These are phyloP conservation scores for Phytophthora tubulina DNA, from an alignment of 352 stramenopile genomes.

Conservation along the genomic window DNA sequence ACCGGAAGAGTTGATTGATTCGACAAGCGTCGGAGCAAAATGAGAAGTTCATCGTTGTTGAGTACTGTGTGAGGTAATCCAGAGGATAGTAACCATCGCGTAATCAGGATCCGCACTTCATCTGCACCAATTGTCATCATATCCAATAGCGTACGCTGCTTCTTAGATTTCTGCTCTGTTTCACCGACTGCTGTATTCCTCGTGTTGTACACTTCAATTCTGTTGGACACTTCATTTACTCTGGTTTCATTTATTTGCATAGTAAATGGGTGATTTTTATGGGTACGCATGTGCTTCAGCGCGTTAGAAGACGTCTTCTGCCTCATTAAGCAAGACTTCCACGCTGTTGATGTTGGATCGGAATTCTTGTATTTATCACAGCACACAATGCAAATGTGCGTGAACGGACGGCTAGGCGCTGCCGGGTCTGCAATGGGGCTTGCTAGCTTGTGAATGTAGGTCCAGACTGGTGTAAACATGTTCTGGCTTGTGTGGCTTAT, in stretches of 20 bases:
- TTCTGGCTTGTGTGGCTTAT: not conserved
- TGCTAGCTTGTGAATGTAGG: not conserved
- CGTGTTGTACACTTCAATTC: not conserved
- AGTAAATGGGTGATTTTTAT: not conserved
- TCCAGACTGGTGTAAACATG: constrained; percentile 1
- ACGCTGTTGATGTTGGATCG: constrained; percentile 5
- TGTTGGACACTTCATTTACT: not conserved
- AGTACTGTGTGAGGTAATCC: not conserved
- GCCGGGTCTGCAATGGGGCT: not conserved
- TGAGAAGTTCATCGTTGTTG: not conserved
- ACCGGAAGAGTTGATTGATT: not conserved
- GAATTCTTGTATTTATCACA: not conserved
- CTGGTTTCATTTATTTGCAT: not conserved
- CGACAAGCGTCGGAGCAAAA: not conserved
- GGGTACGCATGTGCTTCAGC: not conserved
- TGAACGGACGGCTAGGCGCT: not conserved
- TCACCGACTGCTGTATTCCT: not conserved
- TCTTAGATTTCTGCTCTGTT: not conserved
- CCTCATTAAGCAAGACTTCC: not conserved
- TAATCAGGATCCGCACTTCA: not conserved
- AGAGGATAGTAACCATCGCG: not conserved
- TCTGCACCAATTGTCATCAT: not conserved
- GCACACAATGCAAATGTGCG: not conserved
- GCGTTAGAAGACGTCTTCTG: not conserved
- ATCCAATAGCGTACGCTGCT: not conserved